phyloP scores from a whole-genome alignment of 768 basidiomycete species.

The Termitomyces bulborhizus region DNA sequence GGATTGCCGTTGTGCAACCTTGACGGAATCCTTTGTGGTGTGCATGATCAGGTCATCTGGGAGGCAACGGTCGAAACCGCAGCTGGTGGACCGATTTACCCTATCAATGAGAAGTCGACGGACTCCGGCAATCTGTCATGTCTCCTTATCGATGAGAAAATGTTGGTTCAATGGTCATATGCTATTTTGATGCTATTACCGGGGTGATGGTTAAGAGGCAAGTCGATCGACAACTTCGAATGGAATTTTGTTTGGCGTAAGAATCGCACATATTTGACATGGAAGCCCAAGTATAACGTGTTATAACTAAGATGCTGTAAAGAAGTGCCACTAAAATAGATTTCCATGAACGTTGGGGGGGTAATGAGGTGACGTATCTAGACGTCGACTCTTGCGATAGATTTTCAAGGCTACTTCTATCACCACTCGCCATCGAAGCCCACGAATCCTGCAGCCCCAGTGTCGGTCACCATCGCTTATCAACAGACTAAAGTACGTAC shows the following conservation, averaged over 20 bases:
- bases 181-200: too few relatives aligned
- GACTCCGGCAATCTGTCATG: too few relatives aligned
- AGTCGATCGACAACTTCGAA: not conserved
- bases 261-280: not conserved
- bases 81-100: not conserved
- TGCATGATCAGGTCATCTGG: not conserved
- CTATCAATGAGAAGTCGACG: too few relatives aligned
- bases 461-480: slow-evolving; percentile 2
- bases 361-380: not conserved
- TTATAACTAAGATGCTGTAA: not conserved
- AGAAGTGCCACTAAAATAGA: not conserved
- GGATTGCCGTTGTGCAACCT: too few relatives aligned
- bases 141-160: too few relatives aligned
- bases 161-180: too few relatives aligned
- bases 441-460: slow-evolving; percentile 52
- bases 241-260: not conserved
- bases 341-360: not conserved
- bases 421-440: slow-evolving; percentile 88
- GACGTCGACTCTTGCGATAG: not conserved
- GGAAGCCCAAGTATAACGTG: not conserved
- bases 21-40: not conserved
- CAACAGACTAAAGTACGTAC: slow-evolving; percentile 31
- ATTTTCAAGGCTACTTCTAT: slow-evolving; percentile 4
- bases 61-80: not conserved
- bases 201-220: too few relatives aligned